phyloP scores from a whole-genome alignment of 139 green algal species.

The Diplosphaera chodatii region DNA sequence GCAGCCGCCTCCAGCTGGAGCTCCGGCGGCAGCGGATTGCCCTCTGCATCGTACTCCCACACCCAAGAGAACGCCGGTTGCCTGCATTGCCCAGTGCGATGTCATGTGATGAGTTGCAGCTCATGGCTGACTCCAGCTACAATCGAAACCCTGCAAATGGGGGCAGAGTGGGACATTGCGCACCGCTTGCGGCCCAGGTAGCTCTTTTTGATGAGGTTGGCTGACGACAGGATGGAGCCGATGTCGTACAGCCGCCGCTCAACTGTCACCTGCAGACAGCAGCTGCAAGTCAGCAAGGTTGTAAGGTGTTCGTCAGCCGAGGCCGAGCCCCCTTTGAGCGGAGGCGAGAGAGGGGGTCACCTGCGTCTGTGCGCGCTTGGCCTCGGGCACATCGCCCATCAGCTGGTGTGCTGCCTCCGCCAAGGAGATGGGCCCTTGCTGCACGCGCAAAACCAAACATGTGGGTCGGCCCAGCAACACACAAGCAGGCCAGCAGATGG shows the following conservation, averaged over 20 bases:
- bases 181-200: slow-evolving; percentile 36
- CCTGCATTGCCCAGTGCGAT: too few relatives aligned
- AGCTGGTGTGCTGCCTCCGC: slow-evolving; percentile 23
- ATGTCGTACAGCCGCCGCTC: slow-evolving; percentile 63
- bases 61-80: neutral
- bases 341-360: too few relatives aligned
- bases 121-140: too few relatives aligned
- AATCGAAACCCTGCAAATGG: too few relatives aligned
- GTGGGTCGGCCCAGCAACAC: too few relatives aligned
- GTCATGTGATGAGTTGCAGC: too few relatives aligned
- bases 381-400: neutral
- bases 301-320: too few relatives aligned
- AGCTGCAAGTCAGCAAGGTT: too few relatives aligned
- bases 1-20: neutral
- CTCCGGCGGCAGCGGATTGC: neutral
- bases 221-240: slow-evolving; percentile 38
- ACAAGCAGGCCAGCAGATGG: too few relatives aligned
- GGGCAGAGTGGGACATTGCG: too few relatives aligned
- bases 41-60: neutral
- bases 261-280: slow-evolving; percentile 42
- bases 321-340: too few relatives aligned
- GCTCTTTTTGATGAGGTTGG: slow-evolving; percentile 42
- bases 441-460: too few relatives aligned
- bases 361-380: neutral
- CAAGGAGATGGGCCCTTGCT: slow-evolving; percentile 24